Evolutionary conservation across 805 yeast genomes (phyloP).

Genomic region (Ascoidea tarda): DNA sequence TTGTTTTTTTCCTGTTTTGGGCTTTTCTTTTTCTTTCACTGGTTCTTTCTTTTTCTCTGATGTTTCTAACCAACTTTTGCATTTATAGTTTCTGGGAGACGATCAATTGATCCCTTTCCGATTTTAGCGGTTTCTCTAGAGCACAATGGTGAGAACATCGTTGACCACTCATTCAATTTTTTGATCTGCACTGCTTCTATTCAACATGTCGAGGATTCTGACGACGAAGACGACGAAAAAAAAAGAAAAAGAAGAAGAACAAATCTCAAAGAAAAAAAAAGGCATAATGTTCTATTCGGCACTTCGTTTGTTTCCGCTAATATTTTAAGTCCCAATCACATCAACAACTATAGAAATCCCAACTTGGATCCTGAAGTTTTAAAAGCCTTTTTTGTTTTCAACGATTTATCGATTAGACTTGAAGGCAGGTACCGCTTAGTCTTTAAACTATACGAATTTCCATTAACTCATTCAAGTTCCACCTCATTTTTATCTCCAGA

Average conservation of each 20-base stretch:
- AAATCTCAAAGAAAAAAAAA: neutral
- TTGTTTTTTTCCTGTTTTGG: no score
- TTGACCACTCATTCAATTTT: constrained; percentile 13
- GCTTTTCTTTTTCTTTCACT: no score
- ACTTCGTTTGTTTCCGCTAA: constrained; percentile 13
- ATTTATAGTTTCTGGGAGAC: constrained; percentile 15
- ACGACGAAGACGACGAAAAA: constrained; percentile 1
- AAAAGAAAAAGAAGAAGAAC: constrained; percentile 1
- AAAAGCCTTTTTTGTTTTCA: constrained; percentile 16
- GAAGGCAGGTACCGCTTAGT: constrained; percentile 17
- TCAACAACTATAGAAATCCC: neutral
- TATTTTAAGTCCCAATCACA: constrained; percentile 9
- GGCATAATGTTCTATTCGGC: constrained; percentile 10
- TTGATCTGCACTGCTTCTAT: constrained; percentile 2
- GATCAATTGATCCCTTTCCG: constrained; percentile 22
- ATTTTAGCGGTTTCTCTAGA: constrained; percentile 14
- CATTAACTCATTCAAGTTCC: neutral
- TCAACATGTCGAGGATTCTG: constrained; percentile 5
- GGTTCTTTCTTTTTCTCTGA: neutral
- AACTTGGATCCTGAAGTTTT: constrained; percentile 2
- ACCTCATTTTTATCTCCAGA: neutral
- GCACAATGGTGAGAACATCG: constrained; percentile 16
- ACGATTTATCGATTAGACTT: constrained; percentile 18
- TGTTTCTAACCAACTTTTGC: constrained; percentile 1
- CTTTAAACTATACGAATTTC: constrained; percentile 17